Conservation (phyloP, 495 filamentous ascomycete genomes). For the Rostrohypoxylon terebratum region DNA sequence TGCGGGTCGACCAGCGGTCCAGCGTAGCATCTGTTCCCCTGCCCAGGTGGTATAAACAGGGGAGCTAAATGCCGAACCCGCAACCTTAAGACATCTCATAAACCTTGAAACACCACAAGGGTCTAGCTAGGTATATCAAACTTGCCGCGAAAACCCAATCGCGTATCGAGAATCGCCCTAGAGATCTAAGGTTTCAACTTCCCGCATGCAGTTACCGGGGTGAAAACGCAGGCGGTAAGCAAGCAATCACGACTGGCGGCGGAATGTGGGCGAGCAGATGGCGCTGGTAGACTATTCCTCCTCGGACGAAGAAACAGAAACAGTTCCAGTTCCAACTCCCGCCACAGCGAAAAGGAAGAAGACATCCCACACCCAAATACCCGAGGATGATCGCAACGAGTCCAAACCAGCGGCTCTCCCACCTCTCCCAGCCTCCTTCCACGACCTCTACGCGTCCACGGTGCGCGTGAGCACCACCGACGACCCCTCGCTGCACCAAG, state of each 20-base stretch:
- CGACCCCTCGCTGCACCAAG: slow-evolving; percentile 85
- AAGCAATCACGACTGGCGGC: neutral
- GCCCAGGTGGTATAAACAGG: neutral
- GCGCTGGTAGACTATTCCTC: slow-evolving; percentile 80
- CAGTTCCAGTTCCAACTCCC: slow-evolving; percentile 10
- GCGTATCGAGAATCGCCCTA: neutral
- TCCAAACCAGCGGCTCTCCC: slow-evolving; percentile 66
- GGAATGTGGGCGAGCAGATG: slow-evolving; percentile 58
- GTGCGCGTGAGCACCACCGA: slow-evolving; percentile 79
- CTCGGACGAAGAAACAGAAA: slow-evolving; percentile 53
- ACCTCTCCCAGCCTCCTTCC: slow-evolving; percentile 84
- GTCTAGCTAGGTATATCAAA: slow-evolving; percentile 2
- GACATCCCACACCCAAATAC: slow-evolving; percentile 41
- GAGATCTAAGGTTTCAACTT: neutral
- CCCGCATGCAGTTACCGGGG: neutral
- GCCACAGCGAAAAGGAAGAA: slow-evolving; percentile 43
- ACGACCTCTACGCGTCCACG: slow-evolving; percentile 88
- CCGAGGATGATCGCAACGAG: neutral
- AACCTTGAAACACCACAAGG: slow-evolving; percentile 1
- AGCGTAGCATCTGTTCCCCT: slow-evolving; percentile 6
- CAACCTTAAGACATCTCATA: neutral
- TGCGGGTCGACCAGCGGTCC: slow-evolving; percentile 13
- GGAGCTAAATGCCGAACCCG: slow-evolving; percentile 3
- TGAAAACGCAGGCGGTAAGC: neutral
- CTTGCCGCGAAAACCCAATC: neutral